Evolutionary conservation across 495 filamentous ascomycete species (phyloP), one percentile per base, ranked within the genome.

Genomic region (Ascodesmis nigricans): DNA sequence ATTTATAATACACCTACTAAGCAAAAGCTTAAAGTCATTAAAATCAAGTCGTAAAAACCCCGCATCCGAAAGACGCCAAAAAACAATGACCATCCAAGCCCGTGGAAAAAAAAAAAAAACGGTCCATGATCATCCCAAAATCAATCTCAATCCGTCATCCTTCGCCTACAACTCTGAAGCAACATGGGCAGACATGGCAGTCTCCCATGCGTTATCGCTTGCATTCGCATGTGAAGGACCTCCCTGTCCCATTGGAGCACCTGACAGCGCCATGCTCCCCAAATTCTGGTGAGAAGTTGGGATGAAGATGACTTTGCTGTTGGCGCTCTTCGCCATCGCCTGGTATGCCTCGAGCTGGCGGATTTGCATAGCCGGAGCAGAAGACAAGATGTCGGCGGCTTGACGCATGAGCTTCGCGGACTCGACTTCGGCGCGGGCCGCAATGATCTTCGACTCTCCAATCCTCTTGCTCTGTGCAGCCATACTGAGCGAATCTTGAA

Each of bases 381-480:
- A 79, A 34, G 68, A 75, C 39, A 97, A 55, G 47, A 99, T 99
- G 55, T 99, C 87, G 50, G 87, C 87, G 25, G 87, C 87, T 60
- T 95, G 82, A 34, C 87, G 67, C 87, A 97, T 97, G 56, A 97
- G 59, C 54, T 95, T 95, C 54, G 90, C 87, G 35, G 70, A 70
- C 56, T 99, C 87, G 54, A 99, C 87, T 59, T 99, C 87, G 22
- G 87, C 87, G 46, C 84, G 77, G 35, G 87, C 87, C 21, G 81
- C 78, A 44, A 95, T 95, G 53, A 95, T 82, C 65, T 97, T 97
- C 59, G 73, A 78, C 60, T 97, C 87, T 57, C 90, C 87, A 43
- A 93, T 92, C 34, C 87, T 73, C 73, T 95, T 95, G 60, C 69
- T 75, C 64, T 97, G 82, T n/a, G 87, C 87, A n/a, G 87, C 87